Evolutionary conservation across 495 filamentous ascomycete genomes (phyloP).

Genomic region (Penicillium chermesinum): DNA sequence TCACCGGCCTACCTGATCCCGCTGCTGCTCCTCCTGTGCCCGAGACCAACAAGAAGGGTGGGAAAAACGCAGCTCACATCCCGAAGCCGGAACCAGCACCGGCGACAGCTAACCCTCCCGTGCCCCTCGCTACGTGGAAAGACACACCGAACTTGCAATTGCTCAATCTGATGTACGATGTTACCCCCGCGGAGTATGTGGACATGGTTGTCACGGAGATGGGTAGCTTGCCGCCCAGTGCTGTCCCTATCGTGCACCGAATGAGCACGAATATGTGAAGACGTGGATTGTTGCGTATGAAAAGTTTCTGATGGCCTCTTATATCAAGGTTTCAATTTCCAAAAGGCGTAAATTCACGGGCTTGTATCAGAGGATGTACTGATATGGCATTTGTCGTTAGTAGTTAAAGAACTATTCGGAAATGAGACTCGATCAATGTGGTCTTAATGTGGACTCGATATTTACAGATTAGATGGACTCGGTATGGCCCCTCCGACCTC

Average conservation of each 20-base stretch:
- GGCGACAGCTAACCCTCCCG: constrained; percentile 10
- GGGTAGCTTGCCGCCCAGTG: constrained; percentile 80
- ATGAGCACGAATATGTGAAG: constrained; percentile 45
- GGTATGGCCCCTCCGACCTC: too few species aligned
- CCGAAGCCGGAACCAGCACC: constrained; percentile 22
- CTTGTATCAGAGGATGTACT: too few species aligned
- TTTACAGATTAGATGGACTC: too few species aligned
- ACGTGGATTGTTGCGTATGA: too few species aligned
- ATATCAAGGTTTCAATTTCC: too few species aligned
- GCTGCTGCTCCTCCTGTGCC: constrained; percentile 20
- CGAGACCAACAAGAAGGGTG: constrained; percentile 33
- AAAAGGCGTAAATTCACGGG: too few species aligned
- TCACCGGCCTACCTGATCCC: constrained; percentile 35
- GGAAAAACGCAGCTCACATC: constrained; percentile 23
- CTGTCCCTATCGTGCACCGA: constrained; percentile 55
- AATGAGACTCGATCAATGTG: too few species aligned
- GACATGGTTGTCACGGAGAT: constrained; percentile 88
- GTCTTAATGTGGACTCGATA: too few species aligned
- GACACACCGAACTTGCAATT: constrained; percentile 61
- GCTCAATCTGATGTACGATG: constrained; percentile 87
- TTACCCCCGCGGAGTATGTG: constrained; percentile 85
- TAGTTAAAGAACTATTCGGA: too few species aligned
- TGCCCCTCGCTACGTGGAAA: constrained; percentile 52
- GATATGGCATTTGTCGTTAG: too few species aligned
- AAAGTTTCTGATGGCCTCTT: too few species aligned